Evolutionary conservation across 768 basidiomycete species (phyloP), one percentile per base, ranked within the genome.

Genomic region (Kwoniella botswanensis): DNA sequence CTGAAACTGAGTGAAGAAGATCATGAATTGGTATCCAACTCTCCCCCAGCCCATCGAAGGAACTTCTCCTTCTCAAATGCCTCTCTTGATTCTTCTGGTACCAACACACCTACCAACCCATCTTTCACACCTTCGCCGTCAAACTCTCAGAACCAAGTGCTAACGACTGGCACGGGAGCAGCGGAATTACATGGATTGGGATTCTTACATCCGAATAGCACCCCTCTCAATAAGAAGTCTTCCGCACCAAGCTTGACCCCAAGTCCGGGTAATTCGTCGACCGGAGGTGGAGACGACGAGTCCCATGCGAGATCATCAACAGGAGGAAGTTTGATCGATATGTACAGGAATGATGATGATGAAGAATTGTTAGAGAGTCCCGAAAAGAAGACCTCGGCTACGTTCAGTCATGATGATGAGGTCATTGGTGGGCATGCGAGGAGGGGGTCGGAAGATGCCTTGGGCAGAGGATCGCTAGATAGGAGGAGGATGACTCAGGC

Each of bases 1-100:
- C 21, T 81, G 21, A 77, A 79, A 41, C 61, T 79, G 11, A 72
- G 74, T 52, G 35, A 59, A 17, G 72, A 78, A 55, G 80, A 81
- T 52, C 71, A 71, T n/a, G 71, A 71, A 57, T 67, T 81, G 4
- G 80, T 77, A 2, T 67, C 62, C 0, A 61, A 52, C 35, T 64
- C 67, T 41, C 72, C 76, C 21, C 57, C 71, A 15, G 29, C 62
- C 4, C 67, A 72, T 56, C 68, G 46, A 17, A 62, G 72, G 6
- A 63, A 58, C 7, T 57, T 67, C 61, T 68, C 67, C 10, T 56
- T 46, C 26, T 61, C 59, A 18, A 56, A 67, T 26, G 54, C 21
- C 17, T 44, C 46, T 13, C 21, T 57, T 3, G 54, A 46, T 29
- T 53, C 52, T 11, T 55, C 21, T 11, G 55, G 56, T 10, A 21